These are phyloP conservation scores for Tricholoma terreum DNA, from an alignment of 768 basidiomycete genomes.

Conservation along the genomic window DNA sequence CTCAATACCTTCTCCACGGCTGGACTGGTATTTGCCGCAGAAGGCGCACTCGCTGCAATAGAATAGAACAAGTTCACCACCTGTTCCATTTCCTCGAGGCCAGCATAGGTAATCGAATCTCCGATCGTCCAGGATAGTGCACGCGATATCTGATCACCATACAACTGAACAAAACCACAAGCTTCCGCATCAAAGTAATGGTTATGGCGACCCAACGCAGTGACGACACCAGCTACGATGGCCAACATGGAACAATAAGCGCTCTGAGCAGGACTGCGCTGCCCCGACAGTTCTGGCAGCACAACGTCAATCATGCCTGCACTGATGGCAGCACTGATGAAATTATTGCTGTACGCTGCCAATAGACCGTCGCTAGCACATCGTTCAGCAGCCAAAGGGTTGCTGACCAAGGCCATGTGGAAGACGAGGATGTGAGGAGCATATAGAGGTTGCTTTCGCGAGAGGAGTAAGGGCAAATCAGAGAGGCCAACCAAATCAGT, in stretches of 20 bases:
- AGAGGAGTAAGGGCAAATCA: constrained; percentile 58
- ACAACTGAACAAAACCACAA: constrained; percentile 82
- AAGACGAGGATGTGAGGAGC: constrained; percentile 78
- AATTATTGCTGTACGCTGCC: constrained; percentile 79
- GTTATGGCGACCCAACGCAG: constrained; percentile 57
- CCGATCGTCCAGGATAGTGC: constrained; percentile 82
- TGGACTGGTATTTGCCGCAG: constrained; percentile 42
- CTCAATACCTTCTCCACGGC: constrained; percentile 62
- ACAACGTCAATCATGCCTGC: constrained; percentile 66
- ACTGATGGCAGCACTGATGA: constrained; percentile 73
- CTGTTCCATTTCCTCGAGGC: constrained; percentile 82
- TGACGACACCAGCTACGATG: constrained; percentile 70
- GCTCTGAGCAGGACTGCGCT: constrained; percentile 75
- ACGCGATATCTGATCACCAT: constrained; percentile 73
- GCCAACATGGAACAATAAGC: constrained; percentile 85
- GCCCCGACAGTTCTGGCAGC: constrained; percentile 67
- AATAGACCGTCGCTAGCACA: constrained; percentile 83
- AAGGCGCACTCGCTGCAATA: constrained; percentile 56
- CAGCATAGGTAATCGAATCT: constrained; percentile 69
- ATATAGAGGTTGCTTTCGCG: constrained; percentile 66
- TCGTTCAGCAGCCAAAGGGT: constrained; percentile 76
- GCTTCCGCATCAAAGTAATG: constrained; percentile 85
- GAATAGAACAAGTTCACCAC: constrained; percentile 76
- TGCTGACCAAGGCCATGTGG: constrained; percentile 79
- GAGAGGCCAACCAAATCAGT: constrained; percentile 70